phyloP scores from a whole-genome alignment of 768 basidiomycete species.

The Cyathus striatus region DNA sequence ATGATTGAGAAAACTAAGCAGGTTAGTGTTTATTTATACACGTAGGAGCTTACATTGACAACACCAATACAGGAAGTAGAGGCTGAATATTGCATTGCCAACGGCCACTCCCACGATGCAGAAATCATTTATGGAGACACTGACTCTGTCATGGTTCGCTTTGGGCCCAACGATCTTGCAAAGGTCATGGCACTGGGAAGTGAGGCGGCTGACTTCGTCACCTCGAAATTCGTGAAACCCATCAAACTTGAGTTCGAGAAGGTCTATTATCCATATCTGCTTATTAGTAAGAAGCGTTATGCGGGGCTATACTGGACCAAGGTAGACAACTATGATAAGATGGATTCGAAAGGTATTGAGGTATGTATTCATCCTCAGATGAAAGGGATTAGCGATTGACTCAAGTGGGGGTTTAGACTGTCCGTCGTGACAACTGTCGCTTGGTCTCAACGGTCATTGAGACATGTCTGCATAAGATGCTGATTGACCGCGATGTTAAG shows the following conservation, averaged over 20 bases:
- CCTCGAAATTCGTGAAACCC: constrained; percentile 85
- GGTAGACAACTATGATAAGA: constrained; percentile 94
- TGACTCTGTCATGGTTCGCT: constrained; percentile 98
- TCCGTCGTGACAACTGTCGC: constrained; percentile 97
- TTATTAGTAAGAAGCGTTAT: constrained; percentile 98
- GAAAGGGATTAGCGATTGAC: neutral
- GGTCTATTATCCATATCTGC: constrained; percentile 95
- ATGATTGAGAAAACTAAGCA: constrained; percentile 98
- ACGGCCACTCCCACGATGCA: constrained; percentile 83
- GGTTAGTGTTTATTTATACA: constrained; percentile 35
- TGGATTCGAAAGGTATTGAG: constrained; percentile 99
- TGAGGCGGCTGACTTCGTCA: constrained; percentile 90
- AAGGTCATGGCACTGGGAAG: constrained; percentile 88
- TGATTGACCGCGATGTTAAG: constrained; percentile 91
- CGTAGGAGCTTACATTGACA: too few species aligned
- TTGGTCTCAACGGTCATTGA: constrained; percentile 97
- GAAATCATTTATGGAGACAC: constrained; percentile 98
- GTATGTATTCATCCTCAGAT: constrained; percentile 32
- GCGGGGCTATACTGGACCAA: constrained; percentile 98
- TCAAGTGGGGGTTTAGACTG: constrained; percentile 55
- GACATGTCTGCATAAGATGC: constrained; percentile 96
- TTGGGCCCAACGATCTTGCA: constrained; percentile 83
- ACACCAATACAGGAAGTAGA: constrained; percentile 69
- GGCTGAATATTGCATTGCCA: constrained; percentile 76
- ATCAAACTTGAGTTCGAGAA: constrained; percentile 99